Evolutionary conservation across 1,284 basidiomycete genomes (phyloP).

Genomic region (Melanopsichium pennsylvanicum): DNA sequence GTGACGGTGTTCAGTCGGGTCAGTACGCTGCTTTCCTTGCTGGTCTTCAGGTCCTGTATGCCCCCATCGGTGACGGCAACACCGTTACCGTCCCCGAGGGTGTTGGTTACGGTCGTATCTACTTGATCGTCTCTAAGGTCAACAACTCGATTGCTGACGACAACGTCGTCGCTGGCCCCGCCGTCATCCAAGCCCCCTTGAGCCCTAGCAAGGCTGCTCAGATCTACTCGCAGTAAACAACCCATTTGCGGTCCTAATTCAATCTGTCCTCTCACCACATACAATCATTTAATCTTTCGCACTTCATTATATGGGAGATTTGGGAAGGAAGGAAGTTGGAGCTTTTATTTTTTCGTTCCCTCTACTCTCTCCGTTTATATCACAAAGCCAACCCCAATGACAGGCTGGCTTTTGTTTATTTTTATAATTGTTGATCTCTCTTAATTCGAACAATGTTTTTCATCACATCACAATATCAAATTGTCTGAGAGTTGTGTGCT

Average conservation of each 20-base stretch:
- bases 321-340: too few relatives aligned
- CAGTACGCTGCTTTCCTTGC: conserved; percentile 68
- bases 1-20: conserved; percentile 57
- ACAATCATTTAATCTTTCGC: neutral
- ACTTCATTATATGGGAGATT: too few relatives aligned
- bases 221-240: conserved; percentile 19
- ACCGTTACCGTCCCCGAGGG: conserved; percentile 66
- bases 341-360: too few relatives aligned
- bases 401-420: too few relatives aligned
- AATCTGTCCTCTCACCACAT: too few relatives aligned
- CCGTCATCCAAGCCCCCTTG: conserved; percentile 65
- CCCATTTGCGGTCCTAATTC: too few relatives aligned
- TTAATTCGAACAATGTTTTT: too few relatives aligned
- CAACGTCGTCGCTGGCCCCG: conserved; percentile 70
- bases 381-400: too few relatives aligned
- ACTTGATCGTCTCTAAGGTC: conserved; percentile 66
- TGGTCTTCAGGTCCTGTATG: conserved; percentile 64
- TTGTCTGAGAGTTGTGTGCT: too few relatives aligned
- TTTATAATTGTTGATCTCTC: too few relatives aligned
- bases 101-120: conserved; percentile 67
- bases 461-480: too few relatives aligned
- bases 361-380: too few relatives aligned
- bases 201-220: conserved; percentile 32
- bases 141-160: conserved; percentile 66
- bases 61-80: conserved; percentile 47